Conservation (phyloP, 345 rosid genomes). For the Carallia pectinifolia region DNA sequence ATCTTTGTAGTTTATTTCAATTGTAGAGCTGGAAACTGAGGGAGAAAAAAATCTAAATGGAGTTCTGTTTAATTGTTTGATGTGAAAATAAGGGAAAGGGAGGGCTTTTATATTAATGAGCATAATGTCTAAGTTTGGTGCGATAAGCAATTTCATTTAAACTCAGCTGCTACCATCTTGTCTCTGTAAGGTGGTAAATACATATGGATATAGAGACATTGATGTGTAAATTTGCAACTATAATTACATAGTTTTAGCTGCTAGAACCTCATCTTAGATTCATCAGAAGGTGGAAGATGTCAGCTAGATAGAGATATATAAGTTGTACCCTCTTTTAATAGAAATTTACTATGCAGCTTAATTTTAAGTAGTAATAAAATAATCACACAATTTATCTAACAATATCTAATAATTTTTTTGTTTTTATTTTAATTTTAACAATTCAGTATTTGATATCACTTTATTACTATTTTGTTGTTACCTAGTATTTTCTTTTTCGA, state of each 20-base stretch:
- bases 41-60: background rate
- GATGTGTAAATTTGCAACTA: conserved; percentile 1
- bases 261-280: background rate
- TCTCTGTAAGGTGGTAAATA: too few species aligned
- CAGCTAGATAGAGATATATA: conserved; percentile 10
- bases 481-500: too few species aligned
- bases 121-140: conserved; percentile 13
- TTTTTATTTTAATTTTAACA: too few species aligned
- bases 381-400: too few species aligned
- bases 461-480: too few species aligned
- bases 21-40: background rate
- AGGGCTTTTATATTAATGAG: conserved; percentile 15
- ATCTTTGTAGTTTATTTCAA: background rate
- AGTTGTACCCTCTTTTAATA: too few species aligned
- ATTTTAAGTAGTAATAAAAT: too few species aligned
- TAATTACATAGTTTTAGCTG: background rate
- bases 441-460: too few species aligned
- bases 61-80: background rate
- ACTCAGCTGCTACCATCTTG: too few species aligned
- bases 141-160: conserved; percentile 2
- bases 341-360: too few species aligned
- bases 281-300: background rate
- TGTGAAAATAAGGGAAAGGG: conserved; percentile 4
- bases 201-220: too few species aligned
- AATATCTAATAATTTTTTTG: too few species aligned